Conservation (phyloP, 768 basidiomycete species). For the Kwoniella dendrophila region DNA sequence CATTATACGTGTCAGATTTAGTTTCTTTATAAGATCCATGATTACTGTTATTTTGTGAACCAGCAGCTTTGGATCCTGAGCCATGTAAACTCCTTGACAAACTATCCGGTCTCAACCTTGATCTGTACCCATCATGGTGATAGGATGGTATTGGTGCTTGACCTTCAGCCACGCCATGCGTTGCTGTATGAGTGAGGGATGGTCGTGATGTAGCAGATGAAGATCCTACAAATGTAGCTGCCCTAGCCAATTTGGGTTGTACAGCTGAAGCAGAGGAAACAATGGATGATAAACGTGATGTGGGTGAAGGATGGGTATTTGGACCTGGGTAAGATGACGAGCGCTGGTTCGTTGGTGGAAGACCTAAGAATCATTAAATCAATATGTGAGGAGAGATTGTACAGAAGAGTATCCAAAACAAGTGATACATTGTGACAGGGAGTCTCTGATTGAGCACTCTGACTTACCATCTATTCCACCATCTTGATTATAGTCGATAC, state of each 20-base stretch:
- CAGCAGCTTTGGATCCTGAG: neutral
- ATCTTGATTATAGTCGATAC: neutral
- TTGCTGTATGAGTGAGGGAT: neutral
- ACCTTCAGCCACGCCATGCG: neutral
- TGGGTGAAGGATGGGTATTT: conserved; percentile 21
- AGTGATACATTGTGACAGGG: neutral
- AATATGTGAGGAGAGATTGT: neutral
- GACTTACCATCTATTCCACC: conserved; percentile 23
- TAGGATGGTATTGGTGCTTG: neutral
- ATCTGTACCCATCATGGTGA: conserved; percentile 7
- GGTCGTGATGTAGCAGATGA: conserved; percentile 9
- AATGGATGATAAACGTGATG: conserved; percentile 25
- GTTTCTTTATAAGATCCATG: conserved; percentile 3
- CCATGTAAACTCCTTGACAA: neutral
- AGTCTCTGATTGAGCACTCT: neutral
- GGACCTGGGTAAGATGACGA: conserved; percentile 26
- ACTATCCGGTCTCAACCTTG: neutral
- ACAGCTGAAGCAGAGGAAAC: conserved; percentile 18
- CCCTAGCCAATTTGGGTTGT: conserved; percentile 26
- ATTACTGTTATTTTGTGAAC: too few relatives aligned
- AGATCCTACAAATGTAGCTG: conserved; percentile 18
- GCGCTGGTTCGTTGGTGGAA: conserved; percentile 16
- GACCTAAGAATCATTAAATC: neutral
- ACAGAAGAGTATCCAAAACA: neutral
- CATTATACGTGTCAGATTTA: conserved; percentile 12